A percentile compares a stretch with the other conserved stretches of the same genome.
phyloP scores from a whole-genome alignment of 345 rosid species.

The Salix caprea region DNA sequence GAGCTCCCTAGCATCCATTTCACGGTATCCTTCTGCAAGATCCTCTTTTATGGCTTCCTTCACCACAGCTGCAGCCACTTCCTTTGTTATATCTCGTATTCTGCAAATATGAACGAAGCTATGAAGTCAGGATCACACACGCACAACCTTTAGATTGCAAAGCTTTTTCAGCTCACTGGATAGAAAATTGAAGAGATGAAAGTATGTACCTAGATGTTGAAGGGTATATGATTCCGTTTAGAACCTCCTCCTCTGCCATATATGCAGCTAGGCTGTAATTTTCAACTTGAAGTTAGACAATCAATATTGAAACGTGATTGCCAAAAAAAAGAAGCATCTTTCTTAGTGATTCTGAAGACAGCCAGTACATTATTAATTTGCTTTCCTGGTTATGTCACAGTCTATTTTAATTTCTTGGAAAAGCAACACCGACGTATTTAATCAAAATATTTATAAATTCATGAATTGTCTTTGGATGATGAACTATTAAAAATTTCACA shows the following conservation, averaged over 20 bases:
- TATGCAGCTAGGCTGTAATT: slow-evolving; percentile 78
- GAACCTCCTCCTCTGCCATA: slow-evolving; percentile 90
- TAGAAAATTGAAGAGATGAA: not conserved
- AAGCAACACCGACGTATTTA: not conserved
- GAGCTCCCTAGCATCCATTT: slow-evolving; percentile 72
- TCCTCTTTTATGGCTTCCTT: slow-evolving; percentile 83
- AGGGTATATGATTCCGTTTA: slow-evolving; percentile 72
- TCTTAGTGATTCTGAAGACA: not conserved
- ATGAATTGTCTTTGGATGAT: not conserved
- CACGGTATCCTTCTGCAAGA: slow-evolving; percentile 79
- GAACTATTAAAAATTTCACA: not conserved
- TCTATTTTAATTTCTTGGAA: not conserved
- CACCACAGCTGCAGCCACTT: slow-evolving; percentile 82
- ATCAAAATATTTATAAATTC: not conserved
- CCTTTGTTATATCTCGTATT: slow-evolving; percentile 82
- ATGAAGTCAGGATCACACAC: not conserved
- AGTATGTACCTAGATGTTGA: slow-evolving; percentile 66
- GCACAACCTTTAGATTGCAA: not conserved
- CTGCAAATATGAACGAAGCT: slow-evolving; percentile 34
- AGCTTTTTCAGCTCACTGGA: not conserved
- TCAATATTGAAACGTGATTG: not conserved
- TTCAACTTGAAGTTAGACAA: slow-evolving; percentile 18
- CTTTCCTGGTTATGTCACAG: not conserved
- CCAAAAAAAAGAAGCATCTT: not conserved
- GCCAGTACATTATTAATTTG: not conserved